These are phyloP conservation scores for Geotrichum phurueaensis DNA, from an alignment of 1,139 yeast genomes.

Conservation along the genomic window DNA sequence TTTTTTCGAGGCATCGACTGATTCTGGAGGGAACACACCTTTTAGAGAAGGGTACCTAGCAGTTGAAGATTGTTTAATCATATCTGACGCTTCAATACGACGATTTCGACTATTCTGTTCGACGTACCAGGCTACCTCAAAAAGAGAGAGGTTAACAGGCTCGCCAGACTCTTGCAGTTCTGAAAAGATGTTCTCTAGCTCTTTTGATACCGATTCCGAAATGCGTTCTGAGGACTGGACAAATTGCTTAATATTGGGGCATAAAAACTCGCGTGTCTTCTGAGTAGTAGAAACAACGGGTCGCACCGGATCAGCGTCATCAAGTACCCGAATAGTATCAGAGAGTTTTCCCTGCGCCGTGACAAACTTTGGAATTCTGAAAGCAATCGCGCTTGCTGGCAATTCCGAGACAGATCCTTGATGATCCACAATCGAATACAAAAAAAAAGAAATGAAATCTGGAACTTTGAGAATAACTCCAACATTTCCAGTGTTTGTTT, in stretches of 20 bases:
- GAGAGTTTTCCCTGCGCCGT: neutral
- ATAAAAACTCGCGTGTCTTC: conserved; percentile 7
- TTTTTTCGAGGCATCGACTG: conserved; percentile 2
- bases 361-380: conserved; percentile 16
- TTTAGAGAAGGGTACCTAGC: conserved; percentile 6
- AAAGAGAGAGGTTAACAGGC: conserved; percentile 25
- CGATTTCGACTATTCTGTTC: conserved; percentile 3
- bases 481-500: conserved; percentile 11
- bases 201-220: conserved; percentile 7
- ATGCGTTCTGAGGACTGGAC: conserved; percentile 6
- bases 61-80: conserved; percentile 14
- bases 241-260: conserved; percentile 14
- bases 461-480: conserved; percentile 17
- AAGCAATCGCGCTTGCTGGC: conserved; percentile 2
- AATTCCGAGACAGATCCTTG: conserved; percentile 12
- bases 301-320: conserved; percentile 6
- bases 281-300: conserved; percentile 12
- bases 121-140: conserved; percentile 23
- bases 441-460: conserved; percentile 8
- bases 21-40: conserved; percentile 20
- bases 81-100: neutral
- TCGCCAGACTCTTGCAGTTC: conserved; percentile 16
- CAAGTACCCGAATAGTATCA: conserved; percentile 10
- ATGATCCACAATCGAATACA: conserved; percentile 15
- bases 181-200: conserved; percentile 15